phyloP scores from a whole-genome alignment of 2,329 filamentous ascomycete species.

The Beauveria scarabaeidicola region DNA sequence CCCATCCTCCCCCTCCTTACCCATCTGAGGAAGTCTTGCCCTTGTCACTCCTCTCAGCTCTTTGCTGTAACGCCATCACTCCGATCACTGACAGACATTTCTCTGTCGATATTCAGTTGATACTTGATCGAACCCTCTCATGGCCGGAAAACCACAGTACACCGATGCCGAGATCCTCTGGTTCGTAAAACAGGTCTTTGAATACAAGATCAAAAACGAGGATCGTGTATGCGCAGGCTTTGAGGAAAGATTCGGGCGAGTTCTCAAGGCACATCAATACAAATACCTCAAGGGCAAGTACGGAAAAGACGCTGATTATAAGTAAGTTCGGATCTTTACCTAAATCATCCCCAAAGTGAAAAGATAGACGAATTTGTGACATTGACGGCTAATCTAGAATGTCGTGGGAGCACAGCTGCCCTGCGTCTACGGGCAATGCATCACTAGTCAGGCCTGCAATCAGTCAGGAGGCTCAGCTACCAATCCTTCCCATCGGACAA shows the following conservation, averaged over 20 bases:
- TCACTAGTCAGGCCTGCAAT: too few species aligned
- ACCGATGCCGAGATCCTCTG: conserved; percentile 26
- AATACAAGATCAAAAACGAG: conserved; percentile 16
- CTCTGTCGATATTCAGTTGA: background rate
- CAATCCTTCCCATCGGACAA: background rate
- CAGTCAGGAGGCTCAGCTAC: too few species aligned
- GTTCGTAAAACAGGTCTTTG: conserved; percentile 23
- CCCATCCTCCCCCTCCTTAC: background rate
- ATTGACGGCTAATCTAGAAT: background rate
- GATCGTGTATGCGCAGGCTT: background rate
- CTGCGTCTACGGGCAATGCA: too few species aligned
- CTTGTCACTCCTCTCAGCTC: background rate
- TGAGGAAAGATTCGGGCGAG: background rate
- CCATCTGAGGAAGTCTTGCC: background rate
- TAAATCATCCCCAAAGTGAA: background rate
- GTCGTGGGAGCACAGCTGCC: too few species aligned
- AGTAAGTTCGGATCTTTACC: background rate
- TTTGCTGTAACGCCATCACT: background rate
- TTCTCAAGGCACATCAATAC: background rate
- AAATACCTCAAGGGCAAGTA: background rate
- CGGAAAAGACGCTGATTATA: background rate
- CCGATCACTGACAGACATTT: background rate
- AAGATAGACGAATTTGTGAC: background rate
- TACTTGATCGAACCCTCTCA: conserved; percentile 7
- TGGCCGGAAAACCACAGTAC: conserved; percentile 29